Conservation (phyloP, 2,329 filamentous ascomycete genomes). For the Westerdykella aurantiaca region DNA sequence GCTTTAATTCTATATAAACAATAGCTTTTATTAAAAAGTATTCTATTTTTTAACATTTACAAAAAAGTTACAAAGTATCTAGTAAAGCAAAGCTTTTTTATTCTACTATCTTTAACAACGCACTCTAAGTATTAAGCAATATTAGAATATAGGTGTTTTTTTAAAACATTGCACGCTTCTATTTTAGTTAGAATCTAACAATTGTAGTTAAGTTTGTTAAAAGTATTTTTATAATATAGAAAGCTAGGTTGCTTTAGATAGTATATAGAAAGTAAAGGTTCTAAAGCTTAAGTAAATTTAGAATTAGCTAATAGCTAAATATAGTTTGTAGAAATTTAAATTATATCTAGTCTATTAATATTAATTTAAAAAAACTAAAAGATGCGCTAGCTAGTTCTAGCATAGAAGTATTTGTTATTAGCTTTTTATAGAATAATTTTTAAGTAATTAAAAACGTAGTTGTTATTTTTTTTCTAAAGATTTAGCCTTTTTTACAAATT, state of each 20-base stretch:
- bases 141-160: slow-evolving; percentile 4
- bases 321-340: slow-evolving; percentile 1
- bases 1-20: neutral
- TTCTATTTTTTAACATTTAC: slow-evolving; percentile 3
- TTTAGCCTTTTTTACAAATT: slow-evolving; percentile 2
- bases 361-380: neutral
- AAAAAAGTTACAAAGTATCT: slow-evolving; percentile 4
- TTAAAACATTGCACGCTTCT: slow-evolving; percentile 1
- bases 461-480: neutral
- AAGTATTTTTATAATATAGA: neutral
- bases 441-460: slow-evolving; percentile 1
- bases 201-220: neutral
- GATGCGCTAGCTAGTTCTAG: neutral
- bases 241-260: slow-evolving; percentile 4
- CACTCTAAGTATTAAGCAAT: slow-evolving; percentile 4
- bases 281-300: slow-evolving; percentile 1
- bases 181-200: neutral
- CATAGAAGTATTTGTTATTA: slow-evolving; percentile 3
- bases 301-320: slow-evolving; percentile 2
- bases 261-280: neutral
- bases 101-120: slow-evolving; percentile 2
- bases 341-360: slow-evolving; percentile 1
- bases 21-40: slow-evolving; percentile 1
- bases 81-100: slow-evolving; percentile 3
- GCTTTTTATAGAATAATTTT: slow-evolving; percentile 1